Conservation (phyloP, 2,329 filamentous ascomycete species). For the Epichloe glyceriae region DNA sequence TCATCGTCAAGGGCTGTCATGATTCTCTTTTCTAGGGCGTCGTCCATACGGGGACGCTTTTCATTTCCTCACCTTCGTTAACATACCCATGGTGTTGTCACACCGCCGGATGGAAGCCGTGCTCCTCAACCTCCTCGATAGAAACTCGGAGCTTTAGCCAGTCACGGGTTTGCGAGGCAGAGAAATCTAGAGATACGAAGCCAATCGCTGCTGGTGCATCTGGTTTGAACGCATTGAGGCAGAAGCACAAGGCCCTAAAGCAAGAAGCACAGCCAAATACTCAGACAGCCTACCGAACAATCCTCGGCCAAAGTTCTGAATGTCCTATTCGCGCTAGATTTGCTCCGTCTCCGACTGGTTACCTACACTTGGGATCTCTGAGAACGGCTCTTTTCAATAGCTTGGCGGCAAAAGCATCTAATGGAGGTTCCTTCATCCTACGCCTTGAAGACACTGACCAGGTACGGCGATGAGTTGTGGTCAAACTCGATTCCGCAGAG, state of each 20-base stretch:
- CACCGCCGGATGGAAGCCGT: neutral
- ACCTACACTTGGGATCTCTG: constrained; percentile 81
- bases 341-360: constrained; percentile 89
- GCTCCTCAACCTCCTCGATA: neutral
- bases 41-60: neutral
- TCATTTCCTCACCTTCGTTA: neutral
- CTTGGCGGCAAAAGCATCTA: constrained; percentile 70
- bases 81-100: neutral
- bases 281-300: constrained; percentile 11
- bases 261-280: constrained; percentile 6
- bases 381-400: constrained; percentile 95
- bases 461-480: constrained; percentile 36
- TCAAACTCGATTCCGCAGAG: neutral
- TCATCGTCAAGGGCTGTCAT: neutral
- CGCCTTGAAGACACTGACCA: constrained; percentile 93
- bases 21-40: neutral
- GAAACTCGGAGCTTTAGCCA: neutral
- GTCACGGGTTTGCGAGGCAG: neutral
- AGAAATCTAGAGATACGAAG: neutral
- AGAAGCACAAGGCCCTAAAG: constrained; percentile 12
- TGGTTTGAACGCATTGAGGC: constrained; percentile 9
- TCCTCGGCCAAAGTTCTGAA: constrained; percentile 40
- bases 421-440: constrained; percentile 74
- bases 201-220: neutral
- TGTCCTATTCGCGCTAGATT: constrained; percentile 51